These are phyloP conservation scores for Tagetes erecta DNA, from an alignment of 129 eudicot genomes.

Conservation along the genomic window DNA sequence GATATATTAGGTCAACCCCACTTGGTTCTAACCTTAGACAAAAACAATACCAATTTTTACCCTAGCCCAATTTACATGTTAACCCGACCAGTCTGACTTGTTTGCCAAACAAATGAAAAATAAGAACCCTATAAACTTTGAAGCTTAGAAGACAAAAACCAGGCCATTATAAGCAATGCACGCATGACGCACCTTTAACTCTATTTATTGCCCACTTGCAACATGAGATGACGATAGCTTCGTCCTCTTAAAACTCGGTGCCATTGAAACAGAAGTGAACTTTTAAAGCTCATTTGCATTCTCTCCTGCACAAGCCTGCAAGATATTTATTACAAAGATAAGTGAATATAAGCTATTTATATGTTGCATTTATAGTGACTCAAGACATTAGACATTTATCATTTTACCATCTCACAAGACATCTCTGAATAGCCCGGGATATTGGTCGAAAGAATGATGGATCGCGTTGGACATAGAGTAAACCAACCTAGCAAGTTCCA, in stretches of 20 bases:
- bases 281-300: conserved; percentile 43
- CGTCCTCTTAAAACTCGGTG: conserved; percentile 85
- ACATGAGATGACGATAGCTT: conserved; percentile 88
- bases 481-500: conserved; percentile 63
- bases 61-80: not conserved
- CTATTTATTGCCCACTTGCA: conserved; percentile 70
- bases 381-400: conserved; percentile 14
- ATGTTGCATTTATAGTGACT: conserved; percentile 1
- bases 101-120: not conserved
- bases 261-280: conserved; percentile 54
- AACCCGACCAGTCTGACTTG: not conserved
- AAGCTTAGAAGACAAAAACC: not conserved
- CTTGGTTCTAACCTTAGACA: not conserved
- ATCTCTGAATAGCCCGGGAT: conserved; percentile 82
- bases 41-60: not conserved
- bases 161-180: conserved; percentile 11
- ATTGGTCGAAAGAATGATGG: conserved; percentile 87
- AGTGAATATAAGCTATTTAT: conserved; percentile 24
- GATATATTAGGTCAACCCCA: not conserved
- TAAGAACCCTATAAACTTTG: not conserved
- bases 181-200: conserved; percentile 40
- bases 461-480: conserved; percentile 84
- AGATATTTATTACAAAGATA: conserved; percentile 9
- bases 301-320: conserved; percentile 90
- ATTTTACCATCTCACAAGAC: conserved; percentile 89